phyloP scores from a whole-genome alignment of 805 yeast species.

The Cyberlindnera japonica region DNA sequence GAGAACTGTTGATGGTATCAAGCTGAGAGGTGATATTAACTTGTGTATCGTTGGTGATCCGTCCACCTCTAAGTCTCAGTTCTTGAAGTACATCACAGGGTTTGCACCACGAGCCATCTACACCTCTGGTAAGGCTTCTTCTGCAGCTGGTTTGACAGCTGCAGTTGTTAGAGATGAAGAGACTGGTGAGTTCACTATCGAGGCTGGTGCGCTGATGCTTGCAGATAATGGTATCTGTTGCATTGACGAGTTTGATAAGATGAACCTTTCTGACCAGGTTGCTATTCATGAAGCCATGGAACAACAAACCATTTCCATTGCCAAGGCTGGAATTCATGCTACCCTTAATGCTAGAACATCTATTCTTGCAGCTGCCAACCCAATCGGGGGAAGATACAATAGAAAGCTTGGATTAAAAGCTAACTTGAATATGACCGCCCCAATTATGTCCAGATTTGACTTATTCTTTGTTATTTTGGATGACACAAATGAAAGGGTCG shows the following conservation, averaged over 20 bases:
- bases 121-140: conserved; percentile 96
- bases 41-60: conserved; percentile 98
- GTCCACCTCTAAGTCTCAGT: conserved; percentile 94
- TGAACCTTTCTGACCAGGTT: conserved; percentile 94
- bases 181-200: conserved; percentile 94
- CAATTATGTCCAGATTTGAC: conserved; percentile 98
- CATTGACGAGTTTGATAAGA: conserved; percentile 97
- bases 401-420: conserved; percentile 79
- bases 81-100: conserved; percentile 85
- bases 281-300: conserved; percentile 99
- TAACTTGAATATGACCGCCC: conserved; percentile 93
- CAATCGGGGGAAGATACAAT: conserved; percentile 95
- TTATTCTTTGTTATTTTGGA: conserved; percentile 90
- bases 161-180: conserved; percentile 97
- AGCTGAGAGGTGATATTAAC: conserved; percentile 93
- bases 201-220: conserved; percentile 97
- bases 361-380: conserved; percentile 97
- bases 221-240: conserved; percentile 99
- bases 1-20: conserved; percentile 87
- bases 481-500: conserved; percentile 89
- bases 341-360: conserved; percentile 96
- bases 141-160: conserved; percentile 98
- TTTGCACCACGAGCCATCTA: conserved; percentile 93
- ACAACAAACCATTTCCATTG: conserved; percentile 97
- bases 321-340: conserved; percentile 98